phyloP scores from a whole-genome alignment of 2,329 filamentous ascomycete genomes.

The Neofusicoccum parvum region DNA sequence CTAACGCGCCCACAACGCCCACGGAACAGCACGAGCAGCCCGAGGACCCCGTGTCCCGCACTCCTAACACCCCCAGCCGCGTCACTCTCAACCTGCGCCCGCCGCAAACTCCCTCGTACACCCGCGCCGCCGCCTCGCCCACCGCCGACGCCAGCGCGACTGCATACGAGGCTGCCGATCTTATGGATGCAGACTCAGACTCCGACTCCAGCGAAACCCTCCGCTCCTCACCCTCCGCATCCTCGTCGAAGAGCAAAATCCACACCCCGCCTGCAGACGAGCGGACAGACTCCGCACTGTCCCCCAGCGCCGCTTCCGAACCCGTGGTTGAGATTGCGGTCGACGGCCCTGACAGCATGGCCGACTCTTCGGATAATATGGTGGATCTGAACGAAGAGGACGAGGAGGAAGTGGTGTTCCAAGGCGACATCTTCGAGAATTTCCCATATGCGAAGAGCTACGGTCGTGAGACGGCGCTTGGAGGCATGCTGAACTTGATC shows the following conservation, averaged over 20 bases:
- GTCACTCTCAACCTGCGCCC: slow-evolving; percentile 22
- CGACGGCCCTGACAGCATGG: slow-evolving; percentile 32
- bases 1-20: slow-evolving; percentile 20
- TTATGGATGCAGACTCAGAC: slow-evolving; percentile 1
- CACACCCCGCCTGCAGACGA: slow-evolving; percentile 1
- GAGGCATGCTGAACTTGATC: slow-evolving; percentile 1
- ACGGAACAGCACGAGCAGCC: slow-evolving; percentile 33
- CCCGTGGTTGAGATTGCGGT: slow-evolving; percentile 43
- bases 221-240: slow-evolving; percentile 6
- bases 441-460: slow-evolving; percentile 32
- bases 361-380: slow-evolving; percentile 23
- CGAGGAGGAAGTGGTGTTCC: slow-evolving; percentile 13
- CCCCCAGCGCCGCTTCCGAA: slow-evolving; percentile 30
- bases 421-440: slow-evolving; percentile 22
- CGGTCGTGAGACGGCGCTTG: slow-evolving; percentile 10
- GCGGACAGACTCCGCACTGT: slow-evolving; percentile 16
- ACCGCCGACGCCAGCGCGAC: not conserved
- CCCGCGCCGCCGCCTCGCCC: not conserved
- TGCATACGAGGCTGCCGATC: slow-evolving; percentile 6
- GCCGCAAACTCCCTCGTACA: slow-evolving; percentile 7
- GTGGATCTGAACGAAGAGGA: slow-evolving; percentile 24
- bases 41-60: slow-evolving; percentile 23
- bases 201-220: slow-evolving; percentile 13
- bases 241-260: slow-evolving; percentile 3
- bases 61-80: slow-evolving; percentile 21